Evolutionary conservation across 2,329 filamentous ascomycete genomes (phyloP).

Genomic region (Phialocephala subalpina): DNA sequence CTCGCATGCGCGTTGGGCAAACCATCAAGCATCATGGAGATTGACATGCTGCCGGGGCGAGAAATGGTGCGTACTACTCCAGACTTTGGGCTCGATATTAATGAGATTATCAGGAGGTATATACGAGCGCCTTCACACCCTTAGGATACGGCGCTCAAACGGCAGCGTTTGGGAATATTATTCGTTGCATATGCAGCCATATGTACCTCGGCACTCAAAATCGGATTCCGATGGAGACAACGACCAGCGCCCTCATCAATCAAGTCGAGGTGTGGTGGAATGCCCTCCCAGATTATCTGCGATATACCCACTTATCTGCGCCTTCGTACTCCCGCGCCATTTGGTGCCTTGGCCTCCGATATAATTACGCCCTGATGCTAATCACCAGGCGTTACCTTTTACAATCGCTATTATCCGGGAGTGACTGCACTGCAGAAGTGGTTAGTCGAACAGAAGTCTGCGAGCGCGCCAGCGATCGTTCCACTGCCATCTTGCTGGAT

Average conservation of each 20-base stretch:
- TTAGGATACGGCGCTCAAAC: neutral
- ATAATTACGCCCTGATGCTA: conserved; percentile 10
- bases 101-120: conserved; percentile 4
- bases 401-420: neutral
- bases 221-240: conserved; percentile 7
- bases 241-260: neutral
- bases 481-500: conserved; percentile 3
- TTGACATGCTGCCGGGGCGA: neutral
- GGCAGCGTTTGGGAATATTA: conserved; percentile 4
- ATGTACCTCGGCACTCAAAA: neutral
- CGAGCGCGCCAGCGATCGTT: conserved; percentile 2
- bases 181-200: conserved; percentile 5
- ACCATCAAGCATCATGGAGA: conserved; percentile 4
- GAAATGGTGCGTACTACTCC: conserved; percentile 3
- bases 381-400: conserved; percentile 9
- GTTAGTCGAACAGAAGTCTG: conserved; percentile 6
- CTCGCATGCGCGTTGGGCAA: neutral
- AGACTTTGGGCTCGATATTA: neutral
- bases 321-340: conserved; percentile 7
- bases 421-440: neutral
- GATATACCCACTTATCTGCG: neutral
- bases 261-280: conserved; percentile 7
- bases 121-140: conserved; percentile 7
- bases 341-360: conserved; percentile 6
- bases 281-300: conserved; percentile 9